Base-by-base conservation (phyloP, 495 filamentous ascomycete species). In the Daldinia decipiens region DNA sequence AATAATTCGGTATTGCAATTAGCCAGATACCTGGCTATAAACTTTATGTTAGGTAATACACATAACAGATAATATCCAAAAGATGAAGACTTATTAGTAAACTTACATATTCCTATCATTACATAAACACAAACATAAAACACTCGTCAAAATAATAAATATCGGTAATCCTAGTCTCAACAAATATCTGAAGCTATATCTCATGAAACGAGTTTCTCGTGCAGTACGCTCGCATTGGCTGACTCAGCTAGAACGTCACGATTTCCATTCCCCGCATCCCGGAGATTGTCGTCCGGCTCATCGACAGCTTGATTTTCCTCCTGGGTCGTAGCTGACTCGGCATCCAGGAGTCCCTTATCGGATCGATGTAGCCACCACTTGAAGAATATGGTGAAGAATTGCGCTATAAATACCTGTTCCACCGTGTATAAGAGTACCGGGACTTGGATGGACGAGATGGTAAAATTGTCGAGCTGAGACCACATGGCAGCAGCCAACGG, bases 351-450 rank as follows among this genome's bases (percentile, higher is more conserved):
- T 34, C 32, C 40, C 68, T 81, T 81, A 1, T 63, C 40, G 47
- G 78, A 47, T 36, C 79, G 69, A 39, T 78, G 65, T 52, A 82
- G 71, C 82, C 85, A 87, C 74, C 81, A 78, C 56, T 77, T 78
- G 59, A 87, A 85, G 50, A 84, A 74, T 74, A 84, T 82, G 34
- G 86, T 85, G 56, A 87, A 82, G 60, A 86, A 80, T 71, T 87
- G 84, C 17, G 85, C 86, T 53, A 87, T 77, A 47, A 83, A 86
- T 5, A 87, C 82, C 70, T 87, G 85, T 76, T 87, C 85, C 15
- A 86, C 84, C 45, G 86, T 87, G 62, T 87, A 87, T 40, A 87
- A 74, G 53, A 87, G 62, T 7, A 87, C 85, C 1, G 84, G 85
- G 13, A 87, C 81, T 17, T 84, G 83, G 12, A 85, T 86, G 38